A percentile compares a stretch with the other conserved stretches of the same genome.
These are phyloP conservation scores for Hymenoscyphus fructigenus DNA, from an alignment of 2,329 filamentous ascomycete species.

Conservation along the genomic window DNA sequence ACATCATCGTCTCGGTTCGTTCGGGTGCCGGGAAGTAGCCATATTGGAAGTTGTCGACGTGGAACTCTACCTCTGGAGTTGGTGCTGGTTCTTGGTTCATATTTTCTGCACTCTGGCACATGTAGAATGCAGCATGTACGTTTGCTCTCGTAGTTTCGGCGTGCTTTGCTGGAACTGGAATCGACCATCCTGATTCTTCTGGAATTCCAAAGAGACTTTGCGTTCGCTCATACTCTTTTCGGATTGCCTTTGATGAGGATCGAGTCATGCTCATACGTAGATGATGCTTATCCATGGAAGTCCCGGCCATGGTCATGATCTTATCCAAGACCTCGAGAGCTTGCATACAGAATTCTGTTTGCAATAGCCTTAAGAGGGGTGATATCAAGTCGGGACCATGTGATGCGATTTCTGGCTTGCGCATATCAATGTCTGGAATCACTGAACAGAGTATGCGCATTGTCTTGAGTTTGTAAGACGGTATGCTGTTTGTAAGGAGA, in stretches of 20 bases:
- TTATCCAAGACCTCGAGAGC: slow-evolving; percentile 90
- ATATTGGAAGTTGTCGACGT: slow-evolving; percentile 73
- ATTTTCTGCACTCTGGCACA: slow-evolving; percentile 69
- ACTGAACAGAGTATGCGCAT: slow-evolving; percentile 86
- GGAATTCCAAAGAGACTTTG: slow-evolving; percentile 96
- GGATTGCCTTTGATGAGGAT: slow-evolving; percentile 77
- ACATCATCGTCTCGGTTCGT: slow-evolving; percentile 88
- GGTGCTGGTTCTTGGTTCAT: slow-evolving; percentile 60
- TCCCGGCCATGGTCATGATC: slow-evolving; percentile 91
- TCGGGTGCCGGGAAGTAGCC: slow-evolving; percentile 62
- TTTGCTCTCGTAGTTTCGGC: slow-evolving; percentile 84
- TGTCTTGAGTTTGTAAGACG: slow-evolving; percentile 89
- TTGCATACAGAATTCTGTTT: slow-evolving; percentile 91
- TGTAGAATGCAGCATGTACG: slow-evolving; percentile 95
- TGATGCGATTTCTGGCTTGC: slow-evolving; percentile 80
- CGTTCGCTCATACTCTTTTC: slow-evolving; percentile 92
- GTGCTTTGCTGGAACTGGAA: slow-evolving; percentile 88
- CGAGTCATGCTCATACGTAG: slow-evolving; percentile 98
- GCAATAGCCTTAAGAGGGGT: slow-evolving; percentile 80
- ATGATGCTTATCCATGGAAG: slow-evolving; percentile 90
- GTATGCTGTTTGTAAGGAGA: slow-evolving; percentile 80
- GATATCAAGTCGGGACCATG: slow-evolving; percentile 96
- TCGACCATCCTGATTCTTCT: slow-evolving; percentile 92
- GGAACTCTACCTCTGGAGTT: slow-evolving; percentile 87
- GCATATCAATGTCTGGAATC: slow-evolving; percentile 90